phyloP scores from a whole-genome alignment of 139 green algal species.

The Chlorella sp. region DNA sequence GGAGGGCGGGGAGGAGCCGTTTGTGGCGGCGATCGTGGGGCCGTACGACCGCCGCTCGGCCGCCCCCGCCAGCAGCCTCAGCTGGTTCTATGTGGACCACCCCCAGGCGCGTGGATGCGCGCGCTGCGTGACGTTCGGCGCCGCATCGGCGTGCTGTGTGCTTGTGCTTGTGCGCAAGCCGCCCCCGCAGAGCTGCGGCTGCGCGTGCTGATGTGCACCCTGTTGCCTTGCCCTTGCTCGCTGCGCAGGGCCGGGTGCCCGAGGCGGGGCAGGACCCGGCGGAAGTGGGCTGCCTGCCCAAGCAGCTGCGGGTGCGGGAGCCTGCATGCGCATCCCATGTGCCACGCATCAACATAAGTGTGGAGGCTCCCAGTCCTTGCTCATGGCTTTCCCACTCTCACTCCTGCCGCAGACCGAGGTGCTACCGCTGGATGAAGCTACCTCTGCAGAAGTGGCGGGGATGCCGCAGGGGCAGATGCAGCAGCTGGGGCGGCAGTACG shows the following conservation, averaged over 20 bases:
- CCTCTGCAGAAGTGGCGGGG: background rate
- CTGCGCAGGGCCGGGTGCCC: conserved; percentile 11
- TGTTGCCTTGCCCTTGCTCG: too few relatives aligned
- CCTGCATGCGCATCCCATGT: background rate
- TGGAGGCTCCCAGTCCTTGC: background rate
- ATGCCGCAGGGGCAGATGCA: conserved; percentile 28
- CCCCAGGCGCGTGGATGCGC: too few relatives aligned
- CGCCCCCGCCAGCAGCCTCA: conserved; percentile 35
- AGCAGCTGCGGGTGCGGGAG: conserved; percentile 32
- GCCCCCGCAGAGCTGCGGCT: too few relatives aligned
- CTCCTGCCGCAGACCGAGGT: background rate
- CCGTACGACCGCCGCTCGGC: conserved; percentile 56
- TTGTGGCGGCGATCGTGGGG: conserved; percentile 61
- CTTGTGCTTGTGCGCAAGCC: too few relatives aligned
- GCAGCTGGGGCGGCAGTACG: conserved; percentile 45
- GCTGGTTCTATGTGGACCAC: conserved; percentile 73
- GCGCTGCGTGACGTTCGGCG: too few relatives aligned
- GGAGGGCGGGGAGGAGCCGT: background rate
- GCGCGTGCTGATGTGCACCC: too few relatives aligned
- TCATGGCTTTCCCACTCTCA: background rate
- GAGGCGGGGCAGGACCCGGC: conserved; percentile 28
- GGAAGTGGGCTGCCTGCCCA: conserved; percentile 43
- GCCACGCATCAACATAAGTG: background rate
- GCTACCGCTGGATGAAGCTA: background rate
- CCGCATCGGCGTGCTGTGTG: too few relatives aligned